Evolutionary conservation across 2,329 filamentous ascomycete genomes (phyloP), one percentile per base, ranked within the genome.

Genomic region (Simplicillium sp.): DNA sequence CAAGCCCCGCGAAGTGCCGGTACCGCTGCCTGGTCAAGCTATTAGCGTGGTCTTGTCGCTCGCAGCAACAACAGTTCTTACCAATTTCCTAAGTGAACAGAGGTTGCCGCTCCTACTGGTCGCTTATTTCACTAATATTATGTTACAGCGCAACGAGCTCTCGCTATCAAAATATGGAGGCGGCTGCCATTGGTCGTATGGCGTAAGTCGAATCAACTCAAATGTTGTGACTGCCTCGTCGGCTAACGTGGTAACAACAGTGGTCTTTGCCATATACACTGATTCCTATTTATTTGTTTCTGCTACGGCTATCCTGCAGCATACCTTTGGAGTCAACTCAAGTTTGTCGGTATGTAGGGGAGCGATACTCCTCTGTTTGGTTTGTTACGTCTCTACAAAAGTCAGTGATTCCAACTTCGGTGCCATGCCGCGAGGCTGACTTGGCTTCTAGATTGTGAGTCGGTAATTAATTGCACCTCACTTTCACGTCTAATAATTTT

Each of bases 351-450:
- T 75, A 4, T 83, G 78, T 52, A 68, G 75, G 35, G 67, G 70
- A 6, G 74, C 75, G 7, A 77, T 82, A 33, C 47, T 81, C 6
- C 60, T 82, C 1, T 82, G 78, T 52, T 62, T 82, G 2, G 58
- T 70, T 6, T 81, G 71, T 47, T 82, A 82, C 50, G 65, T 82
- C 39, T 75, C 73, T 2, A 79, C 77, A 3, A 82, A 83, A 61
- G 71, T 80, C 39, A 43, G 54, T 49, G 41, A 25, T 15, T 9
- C 3, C 9, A 8, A 17, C 46, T 15, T n/a, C 5, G 13, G 25
- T 2, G 11, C 11, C 7, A 3, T 31, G 25, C 15, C 32, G 3
- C 7, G 14, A 25, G 5, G n/a, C 17, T 29, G 31, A 34, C 12
- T 32, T n/a, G n/a, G 31, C 31, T 15, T n/a, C 14, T 43, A 62